Evolutionary conservation across 2,329 filamentous ascomycete genomes (phyloP).

Genomic region (Chrysoporthe cubensis): DNA sequence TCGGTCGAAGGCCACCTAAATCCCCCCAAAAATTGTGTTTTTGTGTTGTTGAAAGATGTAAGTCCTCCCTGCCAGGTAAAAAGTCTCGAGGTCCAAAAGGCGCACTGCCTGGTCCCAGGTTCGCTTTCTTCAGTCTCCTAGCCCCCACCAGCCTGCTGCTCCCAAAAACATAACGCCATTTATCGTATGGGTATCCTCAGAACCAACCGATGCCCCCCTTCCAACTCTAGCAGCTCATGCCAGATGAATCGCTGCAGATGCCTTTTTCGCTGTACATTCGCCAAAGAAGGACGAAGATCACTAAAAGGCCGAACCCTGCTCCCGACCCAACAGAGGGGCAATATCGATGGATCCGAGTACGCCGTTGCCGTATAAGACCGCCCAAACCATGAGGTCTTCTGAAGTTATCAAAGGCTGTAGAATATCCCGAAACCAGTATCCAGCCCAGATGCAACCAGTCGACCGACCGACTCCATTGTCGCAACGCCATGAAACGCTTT

Average conservation of each 20-base stretch:
- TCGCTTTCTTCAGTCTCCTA: slow-evolving; percentile 6
- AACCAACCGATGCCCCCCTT: slow-evolving; percentile 20
- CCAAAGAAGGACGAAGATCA: slow-evolving; percentile 22
- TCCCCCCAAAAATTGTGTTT: slow-evolving; percentile 24
- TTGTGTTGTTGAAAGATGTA: slow-evolving; percentile 18
- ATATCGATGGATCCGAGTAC: slow-evolving; percentile 15
- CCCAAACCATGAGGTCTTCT: slow-evolving; percentile 19
- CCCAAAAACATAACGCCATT: slow-evolving; percentile 17
- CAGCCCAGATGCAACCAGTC: slow-evolving; percentile 23
- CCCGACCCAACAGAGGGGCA: slow-evolving; percentile 12
- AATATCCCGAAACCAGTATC: slow-evolving; percentile 20
- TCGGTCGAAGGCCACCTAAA: slow-evolving; percentile 20
- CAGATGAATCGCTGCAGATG: slow-evolving; percentile 23
- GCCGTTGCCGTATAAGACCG: slow-evolving; percentile 18
- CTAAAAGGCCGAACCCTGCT: slow-evolving; percentile 17
- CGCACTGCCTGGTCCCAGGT: neutral
- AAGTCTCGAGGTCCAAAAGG: slow-evolving; percentile 1
- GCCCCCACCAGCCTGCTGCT: neutral
- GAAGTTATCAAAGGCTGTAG: slow-evolving; percentile 12
- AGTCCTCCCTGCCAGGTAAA: slow-evolving; percentile 11
- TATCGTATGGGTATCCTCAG: slow-evolving; percentile 25
- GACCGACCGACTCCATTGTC: slow-evolving; percentile 18
- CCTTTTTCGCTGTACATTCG: slow-evolving; percentile 24
- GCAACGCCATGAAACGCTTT: slow-evolving; percentile 23
- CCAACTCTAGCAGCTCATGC: slow-evolving; percentile 24